Evolutionary conservation across 2,329 filamentous ascomycete genomes (phyloP), one percentile per base, ranked within the genome.

Genomic region (Fusarium napiforme): DNA sequence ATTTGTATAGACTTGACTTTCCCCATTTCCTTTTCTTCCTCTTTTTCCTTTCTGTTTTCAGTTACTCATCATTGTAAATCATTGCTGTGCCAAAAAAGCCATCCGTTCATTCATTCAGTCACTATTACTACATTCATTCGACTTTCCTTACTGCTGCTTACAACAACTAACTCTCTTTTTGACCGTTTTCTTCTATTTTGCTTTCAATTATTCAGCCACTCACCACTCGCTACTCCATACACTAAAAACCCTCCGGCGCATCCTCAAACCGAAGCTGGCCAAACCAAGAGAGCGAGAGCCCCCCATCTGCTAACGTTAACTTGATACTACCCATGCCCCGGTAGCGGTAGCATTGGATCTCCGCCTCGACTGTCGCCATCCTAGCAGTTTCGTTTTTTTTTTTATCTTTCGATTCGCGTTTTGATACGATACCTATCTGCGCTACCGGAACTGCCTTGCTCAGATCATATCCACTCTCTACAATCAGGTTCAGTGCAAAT

Each of bases 321-420:
- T 23, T 50, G 32, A 52, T 60, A 61, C 60, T 60, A 61, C 60
- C 66, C 66, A 57, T 69, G 64, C 69, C 66, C 60, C 52, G 37
- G 66, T 67, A 57, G 59, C 53, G 45, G 66, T 67, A 49, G 67
- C 53, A 73, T 71, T 64, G 58, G 64, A 69, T 69, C 71, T 71
- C 69, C 69, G 69, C 69, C 68, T 53, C 50, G 60, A 42, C 67
- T 72, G 59, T 60, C 62, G 55, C 50, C 65, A 63, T 64, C 53
- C 50, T 45, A 69, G 53, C 64, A 68, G 43, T 50, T 58, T 53
- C 34, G 14, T 16, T 53, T 55, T 46, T 23, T 23, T 53, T 53
- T 71, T 67, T 64, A 69, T 69, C 66, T 68, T 50, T 69, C 66
- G 64, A 67, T 67, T 67, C 36, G 53, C 55, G 21, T 53, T 66